Conservation (phyloP, 305 asterid genomes). For the Coffea humblotiana region DNA sequence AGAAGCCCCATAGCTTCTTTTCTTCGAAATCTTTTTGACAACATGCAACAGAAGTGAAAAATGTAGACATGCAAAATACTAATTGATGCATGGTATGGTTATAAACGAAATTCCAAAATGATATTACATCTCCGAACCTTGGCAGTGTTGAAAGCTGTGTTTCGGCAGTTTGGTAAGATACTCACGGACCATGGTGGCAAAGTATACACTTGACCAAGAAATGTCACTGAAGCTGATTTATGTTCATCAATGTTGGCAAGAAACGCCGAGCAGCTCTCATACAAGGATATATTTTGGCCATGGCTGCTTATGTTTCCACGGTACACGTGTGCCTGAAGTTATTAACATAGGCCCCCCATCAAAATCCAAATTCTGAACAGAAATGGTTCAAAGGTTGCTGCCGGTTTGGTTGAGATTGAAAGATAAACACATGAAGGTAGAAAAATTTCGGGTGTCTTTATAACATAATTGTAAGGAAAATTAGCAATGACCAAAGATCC, state of each 20-base stretch:
- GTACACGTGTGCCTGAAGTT: constrained; percentile 78
- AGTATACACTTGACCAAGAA: constrained; percentile 54
- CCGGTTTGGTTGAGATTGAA: not conserved
- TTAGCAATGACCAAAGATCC: not conserved
- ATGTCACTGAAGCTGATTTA: constrained; percentile 55
- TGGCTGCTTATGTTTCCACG: constrained; percentile 29
- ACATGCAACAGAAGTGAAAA: not conserved
- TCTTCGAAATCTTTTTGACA: not conserved
- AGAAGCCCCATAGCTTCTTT: not conserved
- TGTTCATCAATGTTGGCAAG: constrained; percentile 93
- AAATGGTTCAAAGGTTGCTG: not conserved
- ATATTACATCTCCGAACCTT: constrained; percentile 45
- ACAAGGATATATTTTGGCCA: constrained; percentile 19
- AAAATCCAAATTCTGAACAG: constrained; percentile 8
- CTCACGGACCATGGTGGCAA: constrained; percentile 97
- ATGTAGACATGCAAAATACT: too few relatives aligned
- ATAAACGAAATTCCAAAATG: constrained; percentile 1
- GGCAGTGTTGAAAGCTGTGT: constrained; percentile 71
- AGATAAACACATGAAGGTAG: not conserved
- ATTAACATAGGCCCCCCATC: constrained; percentile 15
- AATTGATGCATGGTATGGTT: not conserved
- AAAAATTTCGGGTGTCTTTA: not conserved
- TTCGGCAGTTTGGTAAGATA: constrained; percentile 87
- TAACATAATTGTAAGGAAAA: not conserved
- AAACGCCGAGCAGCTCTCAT: constrained; percentile 75